Conservation (phyloP, 176 grass and related monocot genomes). For the Lolium perenne region DNA sequence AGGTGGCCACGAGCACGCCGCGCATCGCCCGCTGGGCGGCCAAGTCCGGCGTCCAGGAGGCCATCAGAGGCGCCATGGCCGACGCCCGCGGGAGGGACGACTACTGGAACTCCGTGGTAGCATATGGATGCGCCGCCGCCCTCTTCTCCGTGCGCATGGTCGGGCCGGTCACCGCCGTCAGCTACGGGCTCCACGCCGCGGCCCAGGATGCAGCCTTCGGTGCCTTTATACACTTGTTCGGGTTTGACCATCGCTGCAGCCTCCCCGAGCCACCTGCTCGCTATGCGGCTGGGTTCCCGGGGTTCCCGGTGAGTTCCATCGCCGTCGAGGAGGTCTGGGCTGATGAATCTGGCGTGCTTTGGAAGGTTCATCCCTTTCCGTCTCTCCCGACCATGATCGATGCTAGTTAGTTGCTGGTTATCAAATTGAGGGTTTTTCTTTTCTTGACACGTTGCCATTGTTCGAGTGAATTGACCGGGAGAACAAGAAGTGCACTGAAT, state of each 20-base stretch:
- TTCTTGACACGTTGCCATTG: background rate
- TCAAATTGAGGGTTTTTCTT: background rate
- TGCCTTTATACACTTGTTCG: background rate
- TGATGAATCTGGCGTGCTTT: background rate
- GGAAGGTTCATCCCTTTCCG: background rate
- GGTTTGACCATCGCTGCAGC: background rate
- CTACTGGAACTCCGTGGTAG: background rate
- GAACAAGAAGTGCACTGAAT: background rate
- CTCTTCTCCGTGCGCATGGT: background rate
- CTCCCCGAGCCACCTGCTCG: background rate
- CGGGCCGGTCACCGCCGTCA: background rate
- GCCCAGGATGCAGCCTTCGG: background rate
- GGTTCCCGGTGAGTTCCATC: background rate
- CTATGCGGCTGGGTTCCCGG: background rate
- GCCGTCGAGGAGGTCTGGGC: background rate
- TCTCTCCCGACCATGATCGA: background rate
- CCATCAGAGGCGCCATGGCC: background rate
- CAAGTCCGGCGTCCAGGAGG: background rate
- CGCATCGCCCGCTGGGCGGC: background rate
- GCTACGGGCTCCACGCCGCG: background rate
- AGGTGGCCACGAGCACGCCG: background rate
- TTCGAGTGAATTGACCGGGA: no score
- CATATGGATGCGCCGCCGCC: background rate
- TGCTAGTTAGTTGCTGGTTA: background rate
- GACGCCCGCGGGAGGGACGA: background rate